These are phyloP conservation scores for Cercospora brassicicola DNA, from an alignment of 2,329 filamentous ascomycete genomes.

Conservation along the genomic window DNA sequence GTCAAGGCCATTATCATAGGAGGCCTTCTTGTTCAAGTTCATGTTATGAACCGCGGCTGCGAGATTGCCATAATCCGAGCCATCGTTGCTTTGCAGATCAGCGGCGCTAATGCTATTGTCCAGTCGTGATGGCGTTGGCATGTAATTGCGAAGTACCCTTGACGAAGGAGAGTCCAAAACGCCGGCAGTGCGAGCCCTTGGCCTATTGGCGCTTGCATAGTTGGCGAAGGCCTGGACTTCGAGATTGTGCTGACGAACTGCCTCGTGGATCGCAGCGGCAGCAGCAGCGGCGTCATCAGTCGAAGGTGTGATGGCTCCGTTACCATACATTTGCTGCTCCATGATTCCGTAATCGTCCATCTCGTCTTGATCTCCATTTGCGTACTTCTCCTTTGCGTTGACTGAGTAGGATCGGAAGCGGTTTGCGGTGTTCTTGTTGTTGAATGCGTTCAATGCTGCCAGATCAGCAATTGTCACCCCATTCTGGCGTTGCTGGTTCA, in stretches of 20 bases:
- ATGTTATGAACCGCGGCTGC: conserved; percentile 80
- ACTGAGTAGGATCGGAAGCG: conserved; percentile 97
- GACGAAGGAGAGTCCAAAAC: conserved; percentile 76
- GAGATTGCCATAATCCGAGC: conserved; percentile 75
- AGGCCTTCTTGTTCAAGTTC: conserved; percentile 66
- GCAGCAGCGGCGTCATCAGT: conserved; percentile 58
- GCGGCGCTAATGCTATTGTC: conserved; percentile 73
- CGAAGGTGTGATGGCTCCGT: conserved; percentile 60
- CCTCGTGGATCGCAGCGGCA: conserved; percentile 63
- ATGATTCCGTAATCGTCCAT: conserved; percentile 52
- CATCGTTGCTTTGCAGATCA: conserved; percentile 72
- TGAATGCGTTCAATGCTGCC: conserved; percentile 72
- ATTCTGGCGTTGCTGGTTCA: conserved; percentile 53
- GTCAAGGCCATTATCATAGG: conserved; percentile 65
- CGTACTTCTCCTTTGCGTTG: conserved; percentile 97
- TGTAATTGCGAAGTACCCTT: conserved; percentile 66
- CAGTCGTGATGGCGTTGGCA: conserved; percentile 72
- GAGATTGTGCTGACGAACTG: conserved; percentile 86
- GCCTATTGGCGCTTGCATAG: conserved; percentile 76
- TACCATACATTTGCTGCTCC: conserved; percentile 56
- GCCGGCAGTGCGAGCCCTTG: conserved; percentile 86
- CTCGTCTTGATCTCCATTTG: conserved; percentile 71
- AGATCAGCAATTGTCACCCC: conserved; percentile 67
- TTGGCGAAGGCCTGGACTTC: conserved; percentile 90
- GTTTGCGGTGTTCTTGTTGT: conserved; percentile 70